Conservation (phyloP, 2,329 filamentous ascomycete species). For the Neocucurbitaria cava region DNA sequence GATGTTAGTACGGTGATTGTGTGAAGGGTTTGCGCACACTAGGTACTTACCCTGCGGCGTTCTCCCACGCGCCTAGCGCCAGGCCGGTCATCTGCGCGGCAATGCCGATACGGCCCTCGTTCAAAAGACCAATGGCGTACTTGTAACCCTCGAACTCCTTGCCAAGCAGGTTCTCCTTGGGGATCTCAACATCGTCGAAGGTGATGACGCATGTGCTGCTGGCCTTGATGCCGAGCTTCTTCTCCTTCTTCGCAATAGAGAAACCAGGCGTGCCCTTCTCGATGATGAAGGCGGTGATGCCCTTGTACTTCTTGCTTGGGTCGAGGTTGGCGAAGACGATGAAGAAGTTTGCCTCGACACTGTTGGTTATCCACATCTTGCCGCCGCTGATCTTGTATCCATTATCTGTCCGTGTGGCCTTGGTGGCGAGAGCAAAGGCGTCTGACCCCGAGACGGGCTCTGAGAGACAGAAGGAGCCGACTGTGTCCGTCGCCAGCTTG, state of each 20-base stretch:
- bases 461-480: conserved; percentile 89
- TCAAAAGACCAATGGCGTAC: conserved; percentile 91
- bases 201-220: conserved; percentile 97
- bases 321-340: conserved; percentile 98
- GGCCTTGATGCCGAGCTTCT: conserved; percentile 96
- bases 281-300: conserved; percentile 94
- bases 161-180: conserved; percentile 86
- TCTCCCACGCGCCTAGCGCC: conserved; percentile 92
- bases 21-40: too few species aligned
- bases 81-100: conserved; percentile 98
- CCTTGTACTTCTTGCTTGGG: conserved; percentile 91
- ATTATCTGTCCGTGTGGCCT: conserved; percentile 80
- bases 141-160: conserved; percentile 94
- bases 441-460: conserved; percentile 94
- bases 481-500: conserved; percentile 85
- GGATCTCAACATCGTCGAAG: conserved; percentile 94
- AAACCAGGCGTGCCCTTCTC: conserved; percentile 91
- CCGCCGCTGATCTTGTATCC: conserved; percentile 88
- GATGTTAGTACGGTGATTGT: too few species aligned
- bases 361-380: conserved; percentile 99
- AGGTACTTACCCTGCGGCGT: conserved; percentile 79
- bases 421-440: conserved; percentile 92
- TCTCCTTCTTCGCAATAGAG: conserved; percentile 98
- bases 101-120: conserved; percentile 97
- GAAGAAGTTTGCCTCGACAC: conserved; percentile 91